Conservation (phyloP, 371 early-diverging fungal species). For the Mortierella sp. region DNA sequence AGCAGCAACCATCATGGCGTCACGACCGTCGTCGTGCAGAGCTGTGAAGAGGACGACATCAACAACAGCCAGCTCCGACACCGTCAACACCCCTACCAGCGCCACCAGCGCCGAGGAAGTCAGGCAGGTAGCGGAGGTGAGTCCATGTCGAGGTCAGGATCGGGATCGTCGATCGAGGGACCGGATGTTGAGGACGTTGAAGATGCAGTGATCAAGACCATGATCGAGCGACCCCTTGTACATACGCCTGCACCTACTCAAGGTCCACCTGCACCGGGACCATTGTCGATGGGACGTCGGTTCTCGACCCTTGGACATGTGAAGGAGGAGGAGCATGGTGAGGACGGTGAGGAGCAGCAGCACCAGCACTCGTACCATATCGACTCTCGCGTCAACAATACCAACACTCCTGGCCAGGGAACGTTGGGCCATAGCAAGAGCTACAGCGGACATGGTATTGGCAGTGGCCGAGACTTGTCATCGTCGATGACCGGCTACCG, state of each 20-base stretch:
- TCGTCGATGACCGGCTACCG: conserved; percentile 17
- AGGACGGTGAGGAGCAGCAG: conserved; percentile 23
- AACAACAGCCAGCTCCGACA: background rate
- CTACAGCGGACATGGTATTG: conserved; percentile 20
- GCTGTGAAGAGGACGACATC: conserved; percentile 18
- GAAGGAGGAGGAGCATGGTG: conserved; percentile 49
- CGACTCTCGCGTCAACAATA: conserved; percentile 19
- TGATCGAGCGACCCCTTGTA: conserved; percentile 32
- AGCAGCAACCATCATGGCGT: conserved; percentile 4
- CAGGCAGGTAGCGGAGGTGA: conserved; percentile 20
- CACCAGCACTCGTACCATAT: conserved; percentile 42
- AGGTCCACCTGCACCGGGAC: conserved; percentile 12
- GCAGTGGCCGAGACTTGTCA: conserved; percentile 10
- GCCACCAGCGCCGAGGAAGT: conserved; percentile 9
- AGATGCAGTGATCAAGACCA: conserved; percentile 44
- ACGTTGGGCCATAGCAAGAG: conserved; percentile 27
- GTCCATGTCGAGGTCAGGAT: conserved; percentile 35
- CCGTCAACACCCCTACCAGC: background rate
- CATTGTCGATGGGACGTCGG: conserved; percentile 29
- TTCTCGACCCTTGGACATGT: conserved; percentile 50
- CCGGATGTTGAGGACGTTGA: conserved; percentile 26
- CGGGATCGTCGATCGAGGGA: conserved; percentile 15
- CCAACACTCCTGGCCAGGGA: background rate
- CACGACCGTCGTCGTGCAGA: conserved; percentile 17
- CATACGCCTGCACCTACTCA: background rate